Base-by-base conservation (phyloP, 208 protist genomes). In the Leishmania tropica region DNA sequence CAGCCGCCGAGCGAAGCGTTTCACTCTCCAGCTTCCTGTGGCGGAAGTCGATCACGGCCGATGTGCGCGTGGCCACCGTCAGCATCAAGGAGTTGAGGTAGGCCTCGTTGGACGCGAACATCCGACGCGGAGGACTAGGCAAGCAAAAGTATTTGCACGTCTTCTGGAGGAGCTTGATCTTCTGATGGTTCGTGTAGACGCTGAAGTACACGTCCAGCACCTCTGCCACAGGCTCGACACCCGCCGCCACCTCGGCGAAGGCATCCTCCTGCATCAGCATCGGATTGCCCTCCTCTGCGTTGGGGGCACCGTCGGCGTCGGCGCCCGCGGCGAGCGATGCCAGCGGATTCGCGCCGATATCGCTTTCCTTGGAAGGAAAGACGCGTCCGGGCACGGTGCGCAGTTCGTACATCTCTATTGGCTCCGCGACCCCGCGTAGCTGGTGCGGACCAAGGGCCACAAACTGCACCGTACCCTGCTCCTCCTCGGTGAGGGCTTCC, bases 391-490 rank as follows among this genome's bases (percentile, higher is more conserved):
- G 78, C 73, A 94, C 88, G 0, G 82, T 80, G 79, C 85, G 81
- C 80, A 94, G 86, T 84, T 94, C 87, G 87, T 87, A 91, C 84
- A 94, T 90, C 84, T 88, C 83, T n/a, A 93, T 83, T 4, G 83
- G 80, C 64, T 78, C 83, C 75, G 86, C 73, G 67, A 93, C 90
- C 35, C 90, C 90, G 54, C 88, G 90, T 84, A 93, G 84, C 45
- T 76, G 83, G 54, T 90, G 85, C 31, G 82, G 65, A 56, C 86
- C 88, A 21, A 90, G 75, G 65, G 73, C n/a, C 1, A 78, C 68
- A n/a, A 84, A 51, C 60, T 85, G 48, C 71, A 92, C 48, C 51
- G 56, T 31, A 72, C 54, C 83, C 19, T 81, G 90, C 48, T 81
- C 67, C 53, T 79, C 67, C 17, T 54, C 64, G 5, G 76, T 74